Conservation (phyloP, 2,329 filamentous ascomycete genomes). For the Dendrostoma leiphaemia region DNA sequence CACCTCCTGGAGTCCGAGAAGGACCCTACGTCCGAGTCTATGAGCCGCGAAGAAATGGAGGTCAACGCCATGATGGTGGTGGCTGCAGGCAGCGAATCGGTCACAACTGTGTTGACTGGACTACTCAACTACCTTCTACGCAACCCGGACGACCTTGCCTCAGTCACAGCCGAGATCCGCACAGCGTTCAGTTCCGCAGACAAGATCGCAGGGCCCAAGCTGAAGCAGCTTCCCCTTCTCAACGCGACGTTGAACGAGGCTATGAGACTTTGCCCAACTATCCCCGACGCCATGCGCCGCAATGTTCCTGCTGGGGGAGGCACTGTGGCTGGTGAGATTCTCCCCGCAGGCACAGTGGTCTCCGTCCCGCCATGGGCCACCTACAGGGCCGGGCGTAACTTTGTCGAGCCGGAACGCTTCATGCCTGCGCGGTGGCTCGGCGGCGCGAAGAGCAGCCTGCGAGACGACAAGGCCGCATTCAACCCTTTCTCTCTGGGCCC, state of each 20-base stretch:
- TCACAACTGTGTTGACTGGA: slow-evolving; percentile 8
- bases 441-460: background rate
- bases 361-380: slow-evolving; percentile 6
- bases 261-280: slow-evolving; percentile 7
- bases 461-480: slow-evolving; percentile 1
- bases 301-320: background rate
- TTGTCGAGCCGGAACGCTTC: slow-evolving; percentile 7
- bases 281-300: slow-evolving; percentile 7
- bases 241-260: slow-evolving; percentile 5
- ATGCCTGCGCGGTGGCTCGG: slow-evolving; percentile 4
- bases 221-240: slow-evolving; percentile 6
- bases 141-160: slow-evolving; percentile 1
- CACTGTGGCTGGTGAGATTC: slow-evolving; percentile 2
- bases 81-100: slow-evolving; percentile 10
- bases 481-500: slow-evolving; percentile 7
- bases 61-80: slow-evolving; percentile 8
- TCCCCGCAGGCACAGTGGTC: slow-evolving; percentile 1
- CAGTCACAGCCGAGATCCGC: slow-evolving; percentile 3
- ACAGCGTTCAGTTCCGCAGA: background rate
- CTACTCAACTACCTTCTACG: slow-evolving; percentile 5
- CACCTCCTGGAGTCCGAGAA: slow-evolving; percentile 2
- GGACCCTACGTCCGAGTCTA: background rate
- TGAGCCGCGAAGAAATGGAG: slow-evolving; percentile 12
- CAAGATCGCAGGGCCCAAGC: background rate
- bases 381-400: slow-evolving; percentile 6